Evolutionary conservation across 257 asterid genomes (phyloP).

Genomic region (Nyctanthes arbortristis): DNA sequence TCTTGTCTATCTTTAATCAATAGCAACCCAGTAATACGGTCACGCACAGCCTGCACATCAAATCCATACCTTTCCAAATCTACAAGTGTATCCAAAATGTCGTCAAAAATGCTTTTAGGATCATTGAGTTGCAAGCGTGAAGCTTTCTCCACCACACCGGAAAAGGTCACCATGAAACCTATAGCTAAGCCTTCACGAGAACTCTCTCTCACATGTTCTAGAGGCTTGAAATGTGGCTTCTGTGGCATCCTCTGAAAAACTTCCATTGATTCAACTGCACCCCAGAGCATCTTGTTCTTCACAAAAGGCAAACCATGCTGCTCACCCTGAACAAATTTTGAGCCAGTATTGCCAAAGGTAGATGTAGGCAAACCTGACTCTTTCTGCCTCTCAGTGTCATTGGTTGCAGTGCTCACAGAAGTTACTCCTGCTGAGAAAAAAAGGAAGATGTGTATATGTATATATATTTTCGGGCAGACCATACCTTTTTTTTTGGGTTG

Average conservation of each 20-base stretch:
- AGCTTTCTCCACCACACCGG: conserved; percentile 48
- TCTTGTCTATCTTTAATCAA: conserved; percentile 37
- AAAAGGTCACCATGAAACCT: conserved; percentile 68
- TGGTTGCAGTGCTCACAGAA: conserved; percentile 14
- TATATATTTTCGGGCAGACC: conserved; percentile 5
- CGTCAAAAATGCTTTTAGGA: conserved; percentile 42
- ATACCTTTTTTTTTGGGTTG: background rate
- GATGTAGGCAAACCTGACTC: background rate
- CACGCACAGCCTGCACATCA: conserved; percentile 29
- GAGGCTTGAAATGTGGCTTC: conserved; percentile 74
- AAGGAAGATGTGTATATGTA: no score
- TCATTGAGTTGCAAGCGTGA: conserved; percentile 42
- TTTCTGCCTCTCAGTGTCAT: background rate
- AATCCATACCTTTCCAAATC: conserved; percentile 74
- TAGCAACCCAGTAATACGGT: conserved; percentile 35
- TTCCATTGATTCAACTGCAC: conserved; percentile 67
- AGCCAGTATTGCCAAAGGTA: background rate
- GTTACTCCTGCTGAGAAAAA: conserved; percentile 35
- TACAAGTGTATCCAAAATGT: conserved; percentile 46
- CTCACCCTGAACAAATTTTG: conserved; percentile 21
- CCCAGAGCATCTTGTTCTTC: conserved; percentile 62
- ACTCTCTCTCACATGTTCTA: conserved; percentile 51
- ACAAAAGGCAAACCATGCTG: conserved; percentile 58
- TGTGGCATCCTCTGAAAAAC: conserved; percentile 70
- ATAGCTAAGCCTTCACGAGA: conserved; percentile 76